Percentiles rank a stretch among this genome's conserved stretches.
These are phyloP conservation scores for Dothistroma pini DNA, from an alignment of 2,329 filamentous ascomycete species.

Conservation along the genomic window DNA sequence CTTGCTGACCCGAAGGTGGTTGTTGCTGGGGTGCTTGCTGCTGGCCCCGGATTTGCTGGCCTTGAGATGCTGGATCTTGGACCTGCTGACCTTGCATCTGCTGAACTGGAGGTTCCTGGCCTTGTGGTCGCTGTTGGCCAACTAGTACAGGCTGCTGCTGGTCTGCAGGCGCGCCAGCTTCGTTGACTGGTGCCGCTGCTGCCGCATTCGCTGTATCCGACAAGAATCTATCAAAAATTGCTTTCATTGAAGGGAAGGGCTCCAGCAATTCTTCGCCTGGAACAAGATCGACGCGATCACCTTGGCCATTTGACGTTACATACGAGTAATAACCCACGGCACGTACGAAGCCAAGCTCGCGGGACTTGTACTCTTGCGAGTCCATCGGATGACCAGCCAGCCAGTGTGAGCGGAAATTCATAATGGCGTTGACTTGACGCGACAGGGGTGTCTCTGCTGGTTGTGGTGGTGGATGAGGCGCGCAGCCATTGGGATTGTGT, in stretches of 20 bases:
- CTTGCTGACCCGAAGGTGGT: not conserved
- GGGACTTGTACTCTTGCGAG: not conserved
- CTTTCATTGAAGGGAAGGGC: slow-evolving; percentile 3
- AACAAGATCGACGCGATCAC: not conserved
- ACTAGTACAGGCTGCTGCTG: not conserved
- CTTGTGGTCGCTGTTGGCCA: not conserved
- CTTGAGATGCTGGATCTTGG: not conserved
- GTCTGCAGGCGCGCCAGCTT: not conserved
- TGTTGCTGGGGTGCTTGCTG: not conserved
- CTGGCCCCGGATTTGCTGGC: not conserved
- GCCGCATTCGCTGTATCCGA: not conserved
- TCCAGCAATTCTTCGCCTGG: slow-evolving; percentile 4
- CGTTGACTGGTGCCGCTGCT: not conserved
- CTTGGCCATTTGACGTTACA: not conserved
- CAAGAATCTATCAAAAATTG: slow-evolving; percentile 9
- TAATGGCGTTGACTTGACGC: slow-evolving; percentile 1
- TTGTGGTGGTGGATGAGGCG: not conserved
- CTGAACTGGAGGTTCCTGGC: not conserved
- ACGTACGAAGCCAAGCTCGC: not conserved
- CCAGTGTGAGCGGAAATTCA: slow-evolving; percentile 1
- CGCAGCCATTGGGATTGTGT: not conserved
- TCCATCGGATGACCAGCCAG: not conserved
- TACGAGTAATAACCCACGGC: slow-evolving; percentile 6
- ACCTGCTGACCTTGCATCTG: not conserved
- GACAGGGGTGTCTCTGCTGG: not conserved